Base-by-base conservation (phyloP, 352 stramenopile species). In the Phytopythium aichiense region DNA sequence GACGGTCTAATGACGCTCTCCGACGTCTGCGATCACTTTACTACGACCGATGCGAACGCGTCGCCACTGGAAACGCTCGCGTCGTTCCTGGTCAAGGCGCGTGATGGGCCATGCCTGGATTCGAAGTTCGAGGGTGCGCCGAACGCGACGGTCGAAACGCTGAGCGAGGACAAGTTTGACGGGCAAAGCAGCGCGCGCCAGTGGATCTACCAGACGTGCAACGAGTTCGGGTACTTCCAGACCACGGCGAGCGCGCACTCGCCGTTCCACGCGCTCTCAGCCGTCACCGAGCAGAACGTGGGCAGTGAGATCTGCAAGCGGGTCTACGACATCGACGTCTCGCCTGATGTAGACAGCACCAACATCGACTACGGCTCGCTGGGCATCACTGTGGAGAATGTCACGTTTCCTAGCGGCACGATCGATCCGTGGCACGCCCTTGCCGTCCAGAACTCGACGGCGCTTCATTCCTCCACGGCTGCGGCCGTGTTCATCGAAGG, bases 181-280 rank as follows among this genome's bases (percentile, higher is more conserved):
- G 84, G 84, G 31, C 69, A 82, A 55, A 88, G 71, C 55, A 88
- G 76, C 58, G 76, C 78, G 35, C 80, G 84, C 15, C 84, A 93
- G 67, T 96, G 88, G 88, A 78, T 89, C 11, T 96, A 91, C 62
- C 85, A 95, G 65, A 95, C 87, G 22, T 96, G 88, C 72, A 96
- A 94, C 64, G 87, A 96, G 60, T 94, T 96, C 52, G 87, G 87
- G 7, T 96, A 92, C 68, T 94, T 92, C 63, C 86, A 95, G 63
- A 92, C 83, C 23, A 81, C 84, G 13, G 82, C 72, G 20, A 89
- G 76, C 51, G 40, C 56, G 4, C 67, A 61, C 25, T 88, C 85
- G 51, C 87, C 83, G 11, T 93, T 92, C 64, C 71, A 85, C 40
- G 69, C 74, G 58, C 67, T 96, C 25, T 83, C 68, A 58, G 79